A percentile compares a stretch with the other conserved stretches of the same genome.
phyloP scores from a whole-genome alignment of 495 filamentous ascomycete species.

The Rostrohypoxylon terebratum region DNA sequence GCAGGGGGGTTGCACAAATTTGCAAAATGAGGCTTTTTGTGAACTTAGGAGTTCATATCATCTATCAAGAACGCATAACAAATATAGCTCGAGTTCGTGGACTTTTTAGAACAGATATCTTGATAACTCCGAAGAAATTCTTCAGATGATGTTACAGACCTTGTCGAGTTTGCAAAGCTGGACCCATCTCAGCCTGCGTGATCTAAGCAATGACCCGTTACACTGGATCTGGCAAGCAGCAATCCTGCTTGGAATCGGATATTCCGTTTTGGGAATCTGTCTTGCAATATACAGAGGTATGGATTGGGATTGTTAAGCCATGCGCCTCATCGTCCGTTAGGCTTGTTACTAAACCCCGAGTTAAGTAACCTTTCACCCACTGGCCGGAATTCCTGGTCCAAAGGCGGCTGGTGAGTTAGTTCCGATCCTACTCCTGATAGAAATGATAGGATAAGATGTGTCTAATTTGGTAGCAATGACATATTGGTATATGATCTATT shows the following conservation, averaged over 20 bases:
- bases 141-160: no score
- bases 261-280: neutral
- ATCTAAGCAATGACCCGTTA: no score
- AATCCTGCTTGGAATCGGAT: neutral
- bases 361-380: neutral
- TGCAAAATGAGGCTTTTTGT: no score
- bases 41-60: no score
- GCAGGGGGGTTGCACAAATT: no score
- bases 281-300: neutral
- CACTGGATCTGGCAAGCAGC: neutral
- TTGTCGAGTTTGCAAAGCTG: no score
- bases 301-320: neutral
- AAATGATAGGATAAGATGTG: neutral
- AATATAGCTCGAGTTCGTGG: no score
- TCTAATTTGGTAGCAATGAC: slow-evolving; percentile 48
- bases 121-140: no score
- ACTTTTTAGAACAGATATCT: no score
- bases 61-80: no score
- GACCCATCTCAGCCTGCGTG: no score
- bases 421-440: neutral
- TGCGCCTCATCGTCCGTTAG: no score
- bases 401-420: slow-evolving; percentile 16
- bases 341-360: neutral
- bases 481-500: slow-evolving; percentile 59
- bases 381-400: neutral